Percentiles rank a stretch among this genome's conserved stretches.
Conservation (phyloP, 495 filamentous ascomycete species). For the Glutinoglossum americanum region DNA sequence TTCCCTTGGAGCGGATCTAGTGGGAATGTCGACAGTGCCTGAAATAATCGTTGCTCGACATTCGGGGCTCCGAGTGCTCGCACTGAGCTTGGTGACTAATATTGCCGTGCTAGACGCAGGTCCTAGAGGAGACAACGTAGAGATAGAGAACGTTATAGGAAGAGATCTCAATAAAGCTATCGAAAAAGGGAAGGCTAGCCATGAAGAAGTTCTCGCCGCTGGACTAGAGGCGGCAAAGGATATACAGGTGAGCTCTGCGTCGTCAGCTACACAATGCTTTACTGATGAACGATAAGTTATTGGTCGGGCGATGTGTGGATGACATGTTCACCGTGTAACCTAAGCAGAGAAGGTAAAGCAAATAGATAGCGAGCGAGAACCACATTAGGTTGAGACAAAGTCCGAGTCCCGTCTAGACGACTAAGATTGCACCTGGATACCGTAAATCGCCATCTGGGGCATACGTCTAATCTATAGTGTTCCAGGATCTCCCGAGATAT, state of each 20-base stretch:
- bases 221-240: slow-evolving; percentile 38
- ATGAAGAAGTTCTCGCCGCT: slow-evolving; percentile 50
- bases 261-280: background rate
- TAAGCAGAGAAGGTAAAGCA: background rate
- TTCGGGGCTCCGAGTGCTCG: slow-evolving; percentile 44
- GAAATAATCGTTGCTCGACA: slow-evolving; percentile 59
- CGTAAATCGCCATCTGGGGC: background rate
- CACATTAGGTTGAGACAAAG: background rate
- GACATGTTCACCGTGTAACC: slow-evolving; percentile 7
- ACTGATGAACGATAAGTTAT: background rate
- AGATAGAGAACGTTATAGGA: slow-evolving; percentile 20
- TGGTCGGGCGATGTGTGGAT: slow-evolving; percentile 19
- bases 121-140: slow-evolving; percentile 35
- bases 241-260: slow-evolving; percentile 32
- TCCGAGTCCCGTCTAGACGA: background rate
- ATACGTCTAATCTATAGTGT: background rate
- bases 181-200: slow-evolving; percentile 43
- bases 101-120: slow-evolving; percentile 41
- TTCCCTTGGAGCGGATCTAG: slow-evolving; percentile 44
- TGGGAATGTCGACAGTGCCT: slow-evolving; percentile 63
- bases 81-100: slow-evolving; percentile 62
- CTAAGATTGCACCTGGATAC: background rate
- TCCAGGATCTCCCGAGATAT: background rate
- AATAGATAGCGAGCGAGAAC: background rate
- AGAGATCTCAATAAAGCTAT: slow-evolving; percentile 33